These are phyloP conservation scores for Ilyonectria robusta DNA, from an alignment of 2,329 filamentous ascomycete genomes.

Conservation along the genomic window DNA sequence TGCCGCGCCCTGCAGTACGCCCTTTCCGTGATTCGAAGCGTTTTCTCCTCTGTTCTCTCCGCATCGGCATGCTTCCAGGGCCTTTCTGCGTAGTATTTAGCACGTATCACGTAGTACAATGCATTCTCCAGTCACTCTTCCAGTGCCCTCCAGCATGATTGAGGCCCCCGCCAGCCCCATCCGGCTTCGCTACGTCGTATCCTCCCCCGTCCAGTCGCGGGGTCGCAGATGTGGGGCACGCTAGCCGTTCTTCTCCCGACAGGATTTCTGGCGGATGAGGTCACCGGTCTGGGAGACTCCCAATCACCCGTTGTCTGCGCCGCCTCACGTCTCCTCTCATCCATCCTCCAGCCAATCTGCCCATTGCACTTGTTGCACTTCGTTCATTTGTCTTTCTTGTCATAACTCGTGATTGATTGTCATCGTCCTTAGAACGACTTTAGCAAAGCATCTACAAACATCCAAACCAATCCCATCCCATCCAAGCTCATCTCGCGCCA, in stretches of 20 bases:
- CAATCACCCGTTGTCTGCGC: background rate
- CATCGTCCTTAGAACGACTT: conserved; percentile 18
- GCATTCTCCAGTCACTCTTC: too few species aligned
- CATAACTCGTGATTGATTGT: conserved; percentile 29
- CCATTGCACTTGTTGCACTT: background rate
- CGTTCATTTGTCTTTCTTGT: conserved; percentile 6
- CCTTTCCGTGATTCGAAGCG: background rate
- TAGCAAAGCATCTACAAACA: conserved; percentile 25
- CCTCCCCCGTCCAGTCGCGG: background rate
- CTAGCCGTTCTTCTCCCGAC: conserved; percentile 10
- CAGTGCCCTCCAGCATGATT: too few species aligned
- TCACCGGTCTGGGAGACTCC: background rate
- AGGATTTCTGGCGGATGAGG: conserved; percentile 10
- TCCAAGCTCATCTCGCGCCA: conserved; percentile 11
- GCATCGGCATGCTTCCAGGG: too few species aligned
- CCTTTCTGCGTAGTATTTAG: too few species aligned
- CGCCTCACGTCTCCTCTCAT: background rate
- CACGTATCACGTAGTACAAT: too few species aligned
- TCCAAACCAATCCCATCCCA: conserved; percentile 17
- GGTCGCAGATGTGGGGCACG: conserved; percentile 3
- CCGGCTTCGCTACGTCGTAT: too few species aligned
- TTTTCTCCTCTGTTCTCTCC: background rate
- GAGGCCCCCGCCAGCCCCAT: too few species aligned
- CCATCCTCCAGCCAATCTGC: background rate
- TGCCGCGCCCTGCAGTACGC: background rate